phyloP scores from a whole-genome alignment of 257 asterid species.

The Solanum sejunctum region DNA sequence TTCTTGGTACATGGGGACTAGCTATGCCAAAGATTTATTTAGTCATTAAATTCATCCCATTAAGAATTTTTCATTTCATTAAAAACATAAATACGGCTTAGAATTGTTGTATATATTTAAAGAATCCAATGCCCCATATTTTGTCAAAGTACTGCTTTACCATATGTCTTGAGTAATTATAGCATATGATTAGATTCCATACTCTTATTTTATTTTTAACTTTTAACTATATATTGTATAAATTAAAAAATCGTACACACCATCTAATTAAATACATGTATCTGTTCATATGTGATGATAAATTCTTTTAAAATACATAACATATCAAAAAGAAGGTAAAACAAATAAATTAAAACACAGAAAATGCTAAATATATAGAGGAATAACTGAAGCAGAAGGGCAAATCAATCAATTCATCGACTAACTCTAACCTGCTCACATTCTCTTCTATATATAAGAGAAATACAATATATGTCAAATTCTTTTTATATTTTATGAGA shows the following conservation, averaged over 20 bases:
- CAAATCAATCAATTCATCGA: too few species aligned
- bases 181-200: neutral
- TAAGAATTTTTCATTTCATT: neutral
- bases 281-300: neutral
- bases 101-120: neutral
- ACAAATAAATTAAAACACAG: too few species aligned
- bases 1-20: neutral
- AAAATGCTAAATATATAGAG: too few species aligned
- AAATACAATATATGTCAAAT: too few species aligned
- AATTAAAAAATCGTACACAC: neutral
- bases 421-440: too few species aligned
- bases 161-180: neutral
- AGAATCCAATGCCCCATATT: conserved; percentile 4
- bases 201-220: neutral
- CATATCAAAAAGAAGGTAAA: too few species aligned
- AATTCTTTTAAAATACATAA: too few species aligned
- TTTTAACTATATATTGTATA: neutral
- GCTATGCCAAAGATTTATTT: conserved; percentile 5
- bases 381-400: too few species aligned
- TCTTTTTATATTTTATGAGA: too few species aligned
- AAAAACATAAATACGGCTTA: neutral
- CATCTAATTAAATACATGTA: neutral
- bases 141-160: neutral
- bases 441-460: too few species aligned
- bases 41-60: neutral